Evolutionary conservation across 1,284 basidiomycete species (phyloP), one percentile per base, ranked within the genome.

Genomic region (Psilocybe mexicana): DNA sequence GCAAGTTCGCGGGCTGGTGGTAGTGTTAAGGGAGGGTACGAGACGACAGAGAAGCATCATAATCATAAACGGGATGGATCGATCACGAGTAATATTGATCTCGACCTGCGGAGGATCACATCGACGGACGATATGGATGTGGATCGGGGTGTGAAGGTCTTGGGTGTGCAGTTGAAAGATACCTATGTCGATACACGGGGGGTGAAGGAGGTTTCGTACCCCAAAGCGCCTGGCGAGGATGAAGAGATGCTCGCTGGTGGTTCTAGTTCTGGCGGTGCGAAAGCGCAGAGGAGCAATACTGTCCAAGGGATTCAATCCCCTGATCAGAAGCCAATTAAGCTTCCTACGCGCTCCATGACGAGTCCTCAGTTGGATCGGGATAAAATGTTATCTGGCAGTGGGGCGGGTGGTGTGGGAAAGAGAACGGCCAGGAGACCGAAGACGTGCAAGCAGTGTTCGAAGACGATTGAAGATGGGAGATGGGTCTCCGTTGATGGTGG

Each of bases 401-500:
- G 12, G 4, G 3, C n/a, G 14, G 30, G 28, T 3, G 28, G 11
- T 23, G 28, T 11, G 38, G 38, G 12, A n/a, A 40, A 40, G 46
- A 48, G 30, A n/a, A 48, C 46, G 7, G 57, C 60, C 24, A 76
- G 70, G 67, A 76, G 74, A 66, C 60, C 69, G 43, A 78, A 76
- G 61, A 70, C 76, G 25, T 96, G 93, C 67, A 76, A 85, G 46
- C 82, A 84, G 61, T 95, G 93, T 71, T 73, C 79, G 58, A 81
- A 79, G 68, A 73, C 66, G 57, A 89, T 95, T 54, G 87, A 88
- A 40, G 89, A 93, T 63, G 88, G 88, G 61, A 79, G 88, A 63
- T 95, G 90, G 90, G 84, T 93, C 61, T 78, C 79, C 63, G 82
- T 90, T 68, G 92, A 94, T 65, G 84, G 81, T 24, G 91, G 88